A percentile compares a stretch with the other conserved stretches of the same genome.
Conservation (phyloP, 73 alveolate genomes). For the Loxodes magnus region DNA sequence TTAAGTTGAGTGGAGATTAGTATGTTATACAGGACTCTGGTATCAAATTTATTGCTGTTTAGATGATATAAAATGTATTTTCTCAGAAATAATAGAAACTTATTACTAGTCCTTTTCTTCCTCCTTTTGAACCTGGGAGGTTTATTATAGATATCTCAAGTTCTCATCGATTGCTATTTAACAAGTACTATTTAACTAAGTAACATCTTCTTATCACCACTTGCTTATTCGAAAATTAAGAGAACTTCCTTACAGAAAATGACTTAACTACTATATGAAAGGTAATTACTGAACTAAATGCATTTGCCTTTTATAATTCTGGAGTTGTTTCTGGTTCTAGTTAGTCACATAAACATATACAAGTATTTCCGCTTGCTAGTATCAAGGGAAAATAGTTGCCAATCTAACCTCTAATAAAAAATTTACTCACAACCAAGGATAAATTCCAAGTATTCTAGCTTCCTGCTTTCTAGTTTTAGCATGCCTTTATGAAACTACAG, state of each 20-base stretch:
- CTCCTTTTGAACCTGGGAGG: slow-evolving; percentile 43
- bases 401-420: slow-evolving; percentile 1
- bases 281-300: slow-evolving; percentile 17
- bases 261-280: slow-evolving; percentile 26
- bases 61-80: too few species aligned
- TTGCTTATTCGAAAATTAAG: slow-evolving; percentile 27
- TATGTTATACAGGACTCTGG: too few species aligned
- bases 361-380: slow-evolving; percentile 25
- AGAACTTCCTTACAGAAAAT: slow-evolving; percentile 18
- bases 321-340: slow-evolving; percentile 44
- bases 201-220: slow-evolving; percentile 38
- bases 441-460: not conserved
- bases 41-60: too few species aligned
- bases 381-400: too few species aligned
- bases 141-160: slow-evolving; percentile 23
- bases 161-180: slow-evolving; percentile 27
- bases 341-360: slow-evolving; percentile 44
- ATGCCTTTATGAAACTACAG: too few species aligned
- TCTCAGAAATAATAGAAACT: too few species aligned
- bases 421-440: not conserved
- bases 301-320: slow-evolving; percentile 41
- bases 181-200: slow-evolving; percentile 33
- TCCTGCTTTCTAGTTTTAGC: slow-evolving; percentile 5
- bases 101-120: slow-evolving; percentile 20
- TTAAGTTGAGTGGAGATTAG: too few species aligned